Base-by-base conservation (phyloP, 2,329 filamentous ascomycete species). In the Claviceps lovelessii region DNA sequence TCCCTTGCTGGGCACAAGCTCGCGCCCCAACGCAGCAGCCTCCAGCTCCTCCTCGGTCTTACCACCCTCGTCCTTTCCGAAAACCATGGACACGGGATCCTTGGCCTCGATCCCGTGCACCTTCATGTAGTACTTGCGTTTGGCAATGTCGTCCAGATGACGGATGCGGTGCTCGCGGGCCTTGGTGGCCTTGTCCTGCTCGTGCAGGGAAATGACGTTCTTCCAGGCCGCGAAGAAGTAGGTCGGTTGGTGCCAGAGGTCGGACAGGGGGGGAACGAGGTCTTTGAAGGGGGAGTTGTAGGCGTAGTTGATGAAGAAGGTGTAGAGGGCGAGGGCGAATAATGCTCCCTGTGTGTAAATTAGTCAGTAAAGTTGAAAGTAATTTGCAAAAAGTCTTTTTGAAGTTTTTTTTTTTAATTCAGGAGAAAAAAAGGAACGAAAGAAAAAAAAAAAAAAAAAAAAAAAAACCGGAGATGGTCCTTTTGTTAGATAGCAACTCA, bases 141-240 rank as follows among this genome's bases (percentile, higher is more conserved):
- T 95, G 68, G 85, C 80, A 33, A 93, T 85, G 72, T 98, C 93
- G 61, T 95, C 89, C 55, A 89, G 77, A 61, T 83, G 83, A 64
- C 78, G 78, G 63, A 81, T 80, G 54, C 90, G 80, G 72, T 83
- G 82, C 69, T 90, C 87, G 53, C 78, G 76, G 33, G 86, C 85
- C 64, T 83, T 73, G 59, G 79, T 74, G 35, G 83, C 84, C 60
- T 80, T 80, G 68, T 90, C 84, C 62, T 83, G 78, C 61, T 86
- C 79, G 66, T 94, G 86, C 73, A 95, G 77, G 57, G 80, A 76
- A 64, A 91, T 80, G 55, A 95, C 87, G 56, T 88, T 78, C 58
- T 85, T 64, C 64, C 84, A 84, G 56, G 83, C 80, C 29, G 74
- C 70, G 41, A 85, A 64, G 60, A 84, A 90, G 56, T 76, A 70